A percentile compares a stretch with the other conserved stretches of the same genome.
phyloP scores from a whole-genome alignment of 2,329 filamentous ascomycete species.

The Monilinia vaccinii-corymbosi region DNA sequence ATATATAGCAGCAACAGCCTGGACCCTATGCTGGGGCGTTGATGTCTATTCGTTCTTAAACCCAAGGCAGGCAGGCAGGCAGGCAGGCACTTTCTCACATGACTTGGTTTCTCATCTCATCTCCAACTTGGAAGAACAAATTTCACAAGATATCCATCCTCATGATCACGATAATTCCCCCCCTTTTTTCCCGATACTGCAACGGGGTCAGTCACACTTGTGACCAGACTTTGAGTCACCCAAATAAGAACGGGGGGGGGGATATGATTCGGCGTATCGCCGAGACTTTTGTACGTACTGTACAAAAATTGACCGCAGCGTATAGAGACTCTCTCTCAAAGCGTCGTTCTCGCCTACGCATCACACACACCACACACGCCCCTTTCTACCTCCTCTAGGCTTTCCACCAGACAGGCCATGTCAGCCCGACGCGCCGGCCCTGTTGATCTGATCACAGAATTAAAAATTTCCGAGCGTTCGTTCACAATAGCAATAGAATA shows the following conservation, averaged over 20 bases:
- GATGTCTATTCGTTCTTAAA: neutral
- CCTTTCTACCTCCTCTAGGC: conserved; percentile 3
- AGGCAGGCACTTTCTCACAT: neutral
- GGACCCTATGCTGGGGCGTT: neutral
- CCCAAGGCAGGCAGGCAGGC: neutral
- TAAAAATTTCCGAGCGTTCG: too few species aligned
- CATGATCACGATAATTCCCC: conserved; percentile 1
- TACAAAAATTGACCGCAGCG: neutral
- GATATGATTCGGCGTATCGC: neutral
- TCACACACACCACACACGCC: too few species aligned
- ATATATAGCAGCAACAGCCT: neutral
- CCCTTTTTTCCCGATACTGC: neutral
- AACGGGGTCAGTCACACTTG: conserved; percentile 9
- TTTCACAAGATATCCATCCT: neutral
- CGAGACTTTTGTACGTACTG: neutral
- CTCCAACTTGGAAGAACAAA: neutral
- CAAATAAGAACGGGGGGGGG: neutral
- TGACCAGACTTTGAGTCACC: neutral
- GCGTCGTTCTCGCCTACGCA: neutral
- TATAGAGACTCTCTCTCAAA: neutral
- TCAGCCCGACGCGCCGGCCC: neutral
- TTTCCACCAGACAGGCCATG: neutral
- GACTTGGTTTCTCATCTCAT: neutral
- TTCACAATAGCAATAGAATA: too few species aligned
- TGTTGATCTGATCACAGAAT: neutral